Conservation (phyloP, 306 rosid genomes). For the Glycine latifolia region DNA sequence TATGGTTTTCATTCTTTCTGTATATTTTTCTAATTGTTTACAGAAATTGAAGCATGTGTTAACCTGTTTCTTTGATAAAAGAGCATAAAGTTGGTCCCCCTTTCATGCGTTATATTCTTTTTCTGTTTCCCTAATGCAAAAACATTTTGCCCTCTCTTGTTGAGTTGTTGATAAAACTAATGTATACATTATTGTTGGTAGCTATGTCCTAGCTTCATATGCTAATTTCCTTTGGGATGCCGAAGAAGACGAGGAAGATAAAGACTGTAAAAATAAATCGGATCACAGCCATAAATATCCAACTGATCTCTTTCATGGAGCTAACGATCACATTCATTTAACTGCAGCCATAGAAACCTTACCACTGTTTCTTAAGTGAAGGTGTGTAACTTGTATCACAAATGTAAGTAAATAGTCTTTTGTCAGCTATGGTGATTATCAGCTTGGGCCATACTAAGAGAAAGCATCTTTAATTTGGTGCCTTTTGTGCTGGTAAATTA, state of each 20-base stretch:
- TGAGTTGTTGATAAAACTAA: constrained; percentile 42
- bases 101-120: neutral
- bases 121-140: neutral
- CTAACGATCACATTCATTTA: constrained; percentile 52
- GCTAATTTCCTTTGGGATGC: constrained; percentile 87
- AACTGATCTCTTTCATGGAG: constrained; percentile 52
- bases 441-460: constrained; percentile 3
- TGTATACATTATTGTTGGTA: constrained; percentile 44
- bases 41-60: neutral
- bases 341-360: constrained; percentile 59
- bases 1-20: constrained; percentile 7
- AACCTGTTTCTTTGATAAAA: neutral
- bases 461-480: neutral
- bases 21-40: neutral
- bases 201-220: constrained; percentile 79
- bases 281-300: constrained; percentile 41
- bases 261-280: constrained; percentile 37
- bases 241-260: constrained; percentile 61
- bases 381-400: constrained; percentile 13
- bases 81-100: neutral
- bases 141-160: neutral
- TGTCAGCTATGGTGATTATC: constrained; percentile 1
- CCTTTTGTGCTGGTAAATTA: neutral
- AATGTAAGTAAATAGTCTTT: neutral
- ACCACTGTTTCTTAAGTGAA: constrained; percentile 7